These are phyloP conservation scores for Chaetomidium leptoderma DNA, from an alignment of 495 filamentous ascomycete species.

Conservation along the genomic window DNA sequence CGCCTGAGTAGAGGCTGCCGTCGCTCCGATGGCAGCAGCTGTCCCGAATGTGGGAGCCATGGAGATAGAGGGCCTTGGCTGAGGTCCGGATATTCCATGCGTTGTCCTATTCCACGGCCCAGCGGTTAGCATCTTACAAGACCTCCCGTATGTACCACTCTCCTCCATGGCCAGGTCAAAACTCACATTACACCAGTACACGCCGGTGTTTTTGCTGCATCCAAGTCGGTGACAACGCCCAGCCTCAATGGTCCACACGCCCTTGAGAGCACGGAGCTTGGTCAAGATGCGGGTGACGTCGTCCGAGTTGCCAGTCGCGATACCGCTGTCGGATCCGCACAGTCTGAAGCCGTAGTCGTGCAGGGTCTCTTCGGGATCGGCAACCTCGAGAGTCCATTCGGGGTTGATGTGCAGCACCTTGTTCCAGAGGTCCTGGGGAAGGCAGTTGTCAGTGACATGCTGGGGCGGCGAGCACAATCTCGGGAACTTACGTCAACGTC, in stretches of 20 bases:
- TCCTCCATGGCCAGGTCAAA: not conserved
- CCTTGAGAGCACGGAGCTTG: not conserved
- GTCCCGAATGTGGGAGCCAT: not conserved
- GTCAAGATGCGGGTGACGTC: not conserved
- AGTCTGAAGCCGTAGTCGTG: not conserved
- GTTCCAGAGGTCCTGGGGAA: slow-evolving; percentile 4
- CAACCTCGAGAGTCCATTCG: not conserved
- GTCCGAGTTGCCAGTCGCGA: not conserved
- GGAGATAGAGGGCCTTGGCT: not conserved
- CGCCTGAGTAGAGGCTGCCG: not conserved
- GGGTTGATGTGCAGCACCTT: not conserved
- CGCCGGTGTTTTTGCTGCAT: not conserved
- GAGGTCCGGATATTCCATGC: not conserved
- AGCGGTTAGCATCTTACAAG: too few relatives aligned
- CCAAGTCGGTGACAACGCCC: slow-evolving; percentile 2
- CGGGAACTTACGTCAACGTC: not conserved
- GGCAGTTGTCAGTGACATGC: not conserved
- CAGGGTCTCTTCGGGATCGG: not conserved
- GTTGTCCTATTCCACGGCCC: not conserved
- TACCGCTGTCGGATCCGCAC: not conserved
- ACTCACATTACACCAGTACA: slow-evolving; percentile 15
- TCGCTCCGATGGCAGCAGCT: not conserved
- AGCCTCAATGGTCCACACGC: not conserved
- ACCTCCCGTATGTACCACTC: not conserved
- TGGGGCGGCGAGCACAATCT: too few relatives aligned